Conservation (phyloP, 306 rosid genomes). For the Aeschynomene evenia region DNA sequence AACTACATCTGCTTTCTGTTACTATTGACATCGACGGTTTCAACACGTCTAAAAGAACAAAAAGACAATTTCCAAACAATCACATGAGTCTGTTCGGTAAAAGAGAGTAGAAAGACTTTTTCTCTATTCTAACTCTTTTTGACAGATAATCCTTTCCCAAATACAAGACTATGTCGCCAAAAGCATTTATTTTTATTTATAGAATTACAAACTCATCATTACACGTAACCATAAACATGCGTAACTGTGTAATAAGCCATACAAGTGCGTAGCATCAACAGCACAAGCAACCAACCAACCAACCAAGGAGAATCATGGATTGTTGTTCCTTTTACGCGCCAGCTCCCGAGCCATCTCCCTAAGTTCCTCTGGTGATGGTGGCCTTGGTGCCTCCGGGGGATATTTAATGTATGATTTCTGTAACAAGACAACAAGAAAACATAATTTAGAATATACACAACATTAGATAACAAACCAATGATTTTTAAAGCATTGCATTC, state of each 20-base stretch:
- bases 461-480: background rate
- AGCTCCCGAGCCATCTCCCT: conserved; percentile 77
- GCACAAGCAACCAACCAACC: conserved; percentile 12
- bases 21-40: background rate
- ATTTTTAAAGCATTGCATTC: conserved; percentile 1
- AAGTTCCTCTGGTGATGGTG: conserved; percentile 80
- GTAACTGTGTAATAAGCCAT: conserved; percentile 22
- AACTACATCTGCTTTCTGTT: background rate
- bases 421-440: conserved; percentile 13
- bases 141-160: no score
- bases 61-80: background rate
- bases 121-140: no score
- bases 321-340: conserved; percentile 64
- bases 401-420: conserved; percentile 69
- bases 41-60: no score
- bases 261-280: background rate
- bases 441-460: background rate
- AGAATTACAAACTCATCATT: conserved; percentile 4
- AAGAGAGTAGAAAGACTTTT: conserved; percentile 1
- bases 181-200: background rate
- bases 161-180: background rate
- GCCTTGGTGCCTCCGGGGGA: conserved; percentile 72
- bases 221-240: background rate
- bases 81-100: background rate
- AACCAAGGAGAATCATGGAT: conserved; percentile 39